Conservation (phyloP, 495 filamentous ascomycete genomes). For the Tuber indicum region DNA sequence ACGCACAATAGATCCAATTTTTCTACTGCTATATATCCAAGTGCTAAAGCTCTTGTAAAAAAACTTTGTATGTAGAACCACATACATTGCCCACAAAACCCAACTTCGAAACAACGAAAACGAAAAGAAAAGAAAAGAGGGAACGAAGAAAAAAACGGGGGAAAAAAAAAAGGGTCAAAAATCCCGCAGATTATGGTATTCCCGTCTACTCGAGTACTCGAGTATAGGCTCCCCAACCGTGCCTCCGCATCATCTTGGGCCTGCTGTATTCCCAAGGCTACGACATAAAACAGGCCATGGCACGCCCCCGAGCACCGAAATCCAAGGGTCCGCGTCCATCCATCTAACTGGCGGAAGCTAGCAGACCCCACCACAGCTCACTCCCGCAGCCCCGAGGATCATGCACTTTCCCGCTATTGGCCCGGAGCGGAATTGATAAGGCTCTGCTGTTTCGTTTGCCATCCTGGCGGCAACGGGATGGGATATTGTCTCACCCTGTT, state of each 20-base stretch:
- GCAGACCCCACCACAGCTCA: not conserved
- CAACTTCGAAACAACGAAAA: not conserved
- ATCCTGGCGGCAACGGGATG: not conserved
- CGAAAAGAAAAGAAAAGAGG: too few species aligned
- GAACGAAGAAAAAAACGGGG: not conserved
- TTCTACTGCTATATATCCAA: not conserved
- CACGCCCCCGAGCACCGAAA: not conserved
- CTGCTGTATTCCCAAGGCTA: not conserved
- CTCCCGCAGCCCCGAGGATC: not conserved
- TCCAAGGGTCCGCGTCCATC: not conserved
- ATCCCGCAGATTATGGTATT: not conserved
- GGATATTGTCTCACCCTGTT: not conserved
- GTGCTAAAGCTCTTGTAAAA: not conserved
- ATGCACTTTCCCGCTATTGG: not conserved
- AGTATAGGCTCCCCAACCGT: not conserved
- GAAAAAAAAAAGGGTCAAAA: not conserved
- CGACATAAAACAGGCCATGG: not conserved
- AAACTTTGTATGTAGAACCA: not conserved
- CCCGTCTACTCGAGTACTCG: not conserved
- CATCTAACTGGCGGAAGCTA: not conserved
- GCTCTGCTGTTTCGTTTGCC: not conserved
- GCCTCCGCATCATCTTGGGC: not conserved
- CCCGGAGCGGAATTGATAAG: not conserved
- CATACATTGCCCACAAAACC: not conserved
- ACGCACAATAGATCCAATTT: slow-evolving; percentile 4